Conservation (phyloP, 345 rosid genomes). For the Hirschfeldia incana region DNA sequence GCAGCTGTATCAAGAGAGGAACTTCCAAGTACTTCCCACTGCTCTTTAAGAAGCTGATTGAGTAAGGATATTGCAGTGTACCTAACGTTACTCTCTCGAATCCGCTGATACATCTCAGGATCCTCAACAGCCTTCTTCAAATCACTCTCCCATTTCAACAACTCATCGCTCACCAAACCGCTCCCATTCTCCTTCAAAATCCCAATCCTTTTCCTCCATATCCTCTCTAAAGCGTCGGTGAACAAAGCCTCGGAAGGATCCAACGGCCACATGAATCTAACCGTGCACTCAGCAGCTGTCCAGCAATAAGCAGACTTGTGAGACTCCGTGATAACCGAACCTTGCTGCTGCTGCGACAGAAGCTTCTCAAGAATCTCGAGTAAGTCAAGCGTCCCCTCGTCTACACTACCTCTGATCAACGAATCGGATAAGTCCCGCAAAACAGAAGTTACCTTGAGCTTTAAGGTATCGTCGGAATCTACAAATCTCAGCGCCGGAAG, state of each 20-base stretch:
- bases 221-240: slow-evolving; percentile 48
- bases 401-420: slow-evolving; percentile 4
- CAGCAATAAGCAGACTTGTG: slow-evolving; percentile 61
- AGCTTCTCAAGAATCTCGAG: slow-evolving; percentile 47
- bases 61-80: slow-evolving; percentile 29
- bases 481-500: slow-evolving; percentile 16
- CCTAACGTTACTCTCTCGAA: slow-evolving; percentile 38
- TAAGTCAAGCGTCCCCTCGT: slow-evolving; percentile 49
- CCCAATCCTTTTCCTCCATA: slow-evolving; percentile 53
- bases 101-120: slow-evolving; percentile 26
- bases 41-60: slow-evolving; percentile 33
- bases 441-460: slow-evolving; percentile 28
- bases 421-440: slow-evolving; percentile 24
- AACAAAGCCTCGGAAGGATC: slow-evolving; percentile 27
- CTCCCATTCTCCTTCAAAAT: slow-evolving; percentile 39
- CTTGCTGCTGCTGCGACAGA: slow-evolving; percentile 32
- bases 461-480: neutral
- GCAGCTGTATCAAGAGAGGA: slow-evolving; percentile 17
- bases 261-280: slow-evolving; percentile 47
- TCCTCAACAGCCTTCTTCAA: slow-evolving; percentile 27
- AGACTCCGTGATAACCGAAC: slow-evolving; percentile 31
- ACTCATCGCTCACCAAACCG: slow-evolving; percentile 42
- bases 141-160: slow-evolving; percentile 37
- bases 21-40: slow-evolving; percentile 26
- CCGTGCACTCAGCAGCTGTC: slow-evolving; percentile 58